Base-by-base conservation (phyloP, 2,329 filamentous ascomycete species). In the Ambrosiella xylebori region DNA sequence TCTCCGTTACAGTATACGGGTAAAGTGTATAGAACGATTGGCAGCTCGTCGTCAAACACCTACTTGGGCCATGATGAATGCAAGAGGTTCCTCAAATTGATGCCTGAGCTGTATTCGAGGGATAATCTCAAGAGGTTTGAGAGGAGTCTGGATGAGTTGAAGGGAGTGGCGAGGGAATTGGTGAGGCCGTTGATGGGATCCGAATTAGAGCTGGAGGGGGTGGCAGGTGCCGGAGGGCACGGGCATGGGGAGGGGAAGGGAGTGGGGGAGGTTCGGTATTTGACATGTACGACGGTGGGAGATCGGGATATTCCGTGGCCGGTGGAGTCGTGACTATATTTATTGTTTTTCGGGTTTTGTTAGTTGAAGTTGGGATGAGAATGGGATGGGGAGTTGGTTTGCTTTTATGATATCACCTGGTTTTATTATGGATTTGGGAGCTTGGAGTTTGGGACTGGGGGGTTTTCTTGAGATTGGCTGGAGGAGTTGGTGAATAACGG, bases 51-150 rank as follows among this genome's bases (percentile, higher is more conserved):
- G 3, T 61, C 69, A 12, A 73, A 79, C 8, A 74, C 77, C 0
- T 96, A 93, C 66, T 79, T 97, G 4, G 70, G 74, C 1, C 88
- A 91, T 67, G 89, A 95, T 63, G 90, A 95, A 63, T 85, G 91
- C 67, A 96, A 95, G 70, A 81, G 81, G 19, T 96, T 96, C 65
- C 76, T 96, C 56, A 94, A 95, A 68, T 73, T 91, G 19, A 84
- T 81, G 9, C 85, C 88, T 0, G 85, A 93, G 17, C 70, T 91
- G 7, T 95, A 96, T 71, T 88, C 79, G 50, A 78, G 90, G 15
- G 90, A 96, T n/a, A 91, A 88, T 62, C 70, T 96, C 54, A 80
- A 84, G 61, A 77, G 86, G 3, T 95, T 96, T 64, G 91, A 96
- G 73, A 82, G 86, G 65, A 79, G 88, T 58, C 78, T 96, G 63